phyloP scores from a whole-genome alignment of 495 filamentous ascomycete species.

The Friedmanniomyces simplex region DNA sequence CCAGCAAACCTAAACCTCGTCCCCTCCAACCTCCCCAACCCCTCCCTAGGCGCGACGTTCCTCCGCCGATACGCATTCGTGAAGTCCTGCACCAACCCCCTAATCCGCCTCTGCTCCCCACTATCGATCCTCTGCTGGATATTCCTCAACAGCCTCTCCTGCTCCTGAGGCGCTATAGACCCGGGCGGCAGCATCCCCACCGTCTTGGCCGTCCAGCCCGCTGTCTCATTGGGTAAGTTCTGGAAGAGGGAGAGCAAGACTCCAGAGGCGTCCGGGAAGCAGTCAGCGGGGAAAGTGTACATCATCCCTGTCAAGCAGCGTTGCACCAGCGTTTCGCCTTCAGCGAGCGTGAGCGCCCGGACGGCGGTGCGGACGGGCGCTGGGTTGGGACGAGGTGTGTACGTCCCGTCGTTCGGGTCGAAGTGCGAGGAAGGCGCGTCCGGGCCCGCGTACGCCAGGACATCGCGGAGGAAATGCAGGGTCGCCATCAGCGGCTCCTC shows the following conservation, averaged over 20 bases:
- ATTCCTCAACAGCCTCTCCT: constrained; percentile 40
- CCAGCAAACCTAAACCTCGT: constrained; percentile 66
- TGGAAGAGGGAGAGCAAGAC: constrained; percentile 86
- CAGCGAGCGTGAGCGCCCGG: constrained; percentile 53
- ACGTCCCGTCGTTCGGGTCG: constrained; percentile 36
- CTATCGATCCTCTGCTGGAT: constrained; percentile 49
- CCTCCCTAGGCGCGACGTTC: constrained; percentile 89
- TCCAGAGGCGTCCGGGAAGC: constrained; percentile 84
- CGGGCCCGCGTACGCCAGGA: constrained; percentile 76
- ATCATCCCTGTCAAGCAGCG: constrained; percentile 93
- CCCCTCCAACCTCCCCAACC: constrained; percentile 73
- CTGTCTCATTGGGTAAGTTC: constrained; percentile 65
- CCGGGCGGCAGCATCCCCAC: constrained; percentile 74
- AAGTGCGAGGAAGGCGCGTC: constrained; percentile 65
- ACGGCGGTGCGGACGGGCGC: constrained; percentile 44
- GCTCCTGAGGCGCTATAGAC: constrained; percentile 51
- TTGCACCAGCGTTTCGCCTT: constrained; percentile 72
- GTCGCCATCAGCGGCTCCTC: constrained; percentile 81
- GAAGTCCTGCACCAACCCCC: constrained; percentile 85
- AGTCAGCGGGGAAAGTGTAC: constrained; percentile 92
- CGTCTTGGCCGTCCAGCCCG: constrained; percentile 69
- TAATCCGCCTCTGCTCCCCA: constrained; percentile 70
- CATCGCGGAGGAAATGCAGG: constrained; percentile 86
- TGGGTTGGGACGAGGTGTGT: constrained; percentile 33
- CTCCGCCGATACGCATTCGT: constrained; percentile 85